These are phyloP conservation scores for Podaxis sp. DNA, from an alignment of 768 basidiomycete species.

Conservation along the genomic window DNA sequence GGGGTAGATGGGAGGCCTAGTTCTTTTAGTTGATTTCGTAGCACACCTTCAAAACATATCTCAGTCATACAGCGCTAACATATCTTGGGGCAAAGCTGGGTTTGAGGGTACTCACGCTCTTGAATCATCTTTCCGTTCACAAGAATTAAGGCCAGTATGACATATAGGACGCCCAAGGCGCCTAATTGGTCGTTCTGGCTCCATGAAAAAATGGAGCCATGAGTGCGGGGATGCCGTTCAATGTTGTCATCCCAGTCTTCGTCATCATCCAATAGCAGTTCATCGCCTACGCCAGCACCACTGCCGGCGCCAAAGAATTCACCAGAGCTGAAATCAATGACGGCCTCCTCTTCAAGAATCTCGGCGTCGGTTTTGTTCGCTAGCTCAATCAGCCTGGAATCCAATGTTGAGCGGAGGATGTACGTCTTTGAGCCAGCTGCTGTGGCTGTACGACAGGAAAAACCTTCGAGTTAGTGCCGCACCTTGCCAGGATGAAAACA, in stretches of 20 bases:
- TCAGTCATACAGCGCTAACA: neutral
- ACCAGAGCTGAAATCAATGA: constrained; percentile 40
- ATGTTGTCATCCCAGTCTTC: constrained; percentile 36
- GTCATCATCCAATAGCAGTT: constrained; percentile 24
- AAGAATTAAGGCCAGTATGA: constrained; percentile 81
- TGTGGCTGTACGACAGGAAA: constrained; percentile 31
- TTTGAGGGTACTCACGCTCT: constrained; percentile 53
- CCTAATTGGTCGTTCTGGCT: constrained; percentile 63
- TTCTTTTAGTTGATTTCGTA: constrained; percentile 65
- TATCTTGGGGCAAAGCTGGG: neutral
- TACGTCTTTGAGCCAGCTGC: constrained; percentile 71
- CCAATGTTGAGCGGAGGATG: constrained; percentile 73
- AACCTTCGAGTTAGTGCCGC: neutral
- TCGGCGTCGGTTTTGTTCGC: constrained; percentile 54
- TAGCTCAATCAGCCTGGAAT: constrained; percentile 55
- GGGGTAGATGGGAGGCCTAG: constrained; percentile 53
- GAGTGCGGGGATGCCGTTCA: constrained; percentile 35
- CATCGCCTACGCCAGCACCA: constrained; percentile 20
- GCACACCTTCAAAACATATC: constrained; percentile 47
- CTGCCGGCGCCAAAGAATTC: constrained; percentile 33
- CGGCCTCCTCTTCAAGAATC: constrained; percentile 42
- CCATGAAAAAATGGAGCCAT: constrained; percentile 75
- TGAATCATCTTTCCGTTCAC: constrained; percentile 69
- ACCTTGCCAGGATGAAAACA: neutral
- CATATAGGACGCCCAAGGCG: constrained; percentile 69